Base-by-base conservation (phyloP, 2,329 filamentous ascomycete genomes). In the Coniochaeta ligniaria region DNA sequence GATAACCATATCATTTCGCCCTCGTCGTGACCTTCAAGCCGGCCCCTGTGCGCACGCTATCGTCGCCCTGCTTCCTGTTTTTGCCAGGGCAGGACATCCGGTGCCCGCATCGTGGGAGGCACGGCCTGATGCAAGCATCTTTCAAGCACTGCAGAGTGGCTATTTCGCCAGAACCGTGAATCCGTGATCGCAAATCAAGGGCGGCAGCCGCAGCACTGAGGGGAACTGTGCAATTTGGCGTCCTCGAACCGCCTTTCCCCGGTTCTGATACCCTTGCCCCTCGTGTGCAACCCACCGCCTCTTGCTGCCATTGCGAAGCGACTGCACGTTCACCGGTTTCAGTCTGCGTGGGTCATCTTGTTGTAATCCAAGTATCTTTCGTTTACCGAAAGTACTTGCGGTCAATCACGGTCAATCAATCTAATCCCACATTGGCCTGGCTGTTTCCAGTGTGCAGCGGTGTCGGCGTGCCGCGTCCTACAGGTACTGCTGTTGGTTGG, bases 221-320 rank as follows among this genome's bases (percentile, higher is more conserved):
- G 47, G 20, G 22, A 47, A 11, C 43, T 2, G 8, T 28, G 2
- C 47, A 7, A 52, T 31, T 31, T 31, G 47, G 26, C 47, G 47
- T 52, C 26, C 24, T 31, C 12, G 20, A 14, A 52, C 24, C 26
- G 12, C 7, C 47, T 17, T 12, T n/a, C 47, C 47, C 47, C 14
- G 47, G 26, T 28, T 31, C 47, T n/a, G 17, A 17, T 6, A 22
- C 22, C 47, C 47, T 52, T 52, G 47, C 17, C 31, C 4, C 26
- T 55, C 52, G 31, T 55, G 52, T 55, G 52, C 52, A 55, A 55
- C 24, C 52, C 52, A 55, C 52, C 26, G 52, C 54, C n/a, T 26
- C 54, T n/a, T 24, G 17, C 54, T 57, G 8, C 28, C 35, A 38
- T 38, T 35, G 16, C n/a, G 4, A 6, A 12, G 24, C 12, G 52